Evolutionary conservation across 768 basidiomycete species (phyloP), one percentile per base, ranked within the genome.

Genomic region (Tephrocybe sp.): DNA sequence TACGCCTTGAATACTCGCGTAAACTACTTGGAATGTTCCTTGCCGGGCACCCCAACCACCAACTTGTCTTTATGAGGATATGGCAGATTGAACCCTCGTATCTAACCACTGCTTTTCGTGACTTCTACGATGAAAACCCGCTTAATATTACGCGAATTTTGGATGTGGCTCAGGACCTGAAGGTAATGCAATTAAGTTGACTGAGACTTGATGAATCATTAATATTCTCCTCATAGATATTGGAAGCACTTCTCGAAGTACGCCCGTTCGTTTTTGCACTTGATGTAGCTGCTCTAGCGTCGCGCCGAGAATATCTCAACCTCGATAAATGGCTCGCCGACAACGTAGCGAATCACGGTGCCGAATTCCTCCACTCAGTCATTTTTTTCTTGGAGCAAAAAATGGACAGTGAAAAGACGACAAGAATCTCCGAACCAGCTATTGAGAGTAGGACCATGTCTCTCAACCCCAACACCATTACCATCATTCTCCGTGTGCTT

Each of bases 241-340:
- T 98, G 42, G 94, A 96, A 64, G 80, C 91, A n/a, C 76, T 99
- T 17, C 78, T 99, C 42, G 89, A 92, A 62, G 87, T 92, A 36
- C 84, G 87, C 5, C 91, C 93, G 2, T 92, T 93, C 59, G 82
- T 83, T 7, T 92, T 98, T 61, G 87, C 93, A 1, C 79, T 98
- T 39, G 97, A 99, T 66, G 87, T 98, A 45, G 97, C 97, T 19
- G 89, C 94, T 4, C 72, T 97, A 38, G 96, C 97, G 11, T 93
- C 92, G 32, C 85, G 93, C 36, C 76, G 93, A 59, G 96, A 98
- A 67, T 92, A 94, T 63, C 75, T 98, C 60, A 94, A 99, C 61
- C 76, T 99, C 39, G 95, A 97, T 70, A 95, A 96, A 68, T 99
- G 96, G 95, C 76, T 98, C 13, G 84, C 89, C 12, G 90, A 92